Base-by-base conservation (phyloP, 2,329 filamentous ascomycete genomes). In the Dactylellina cionopaga region DNA sequence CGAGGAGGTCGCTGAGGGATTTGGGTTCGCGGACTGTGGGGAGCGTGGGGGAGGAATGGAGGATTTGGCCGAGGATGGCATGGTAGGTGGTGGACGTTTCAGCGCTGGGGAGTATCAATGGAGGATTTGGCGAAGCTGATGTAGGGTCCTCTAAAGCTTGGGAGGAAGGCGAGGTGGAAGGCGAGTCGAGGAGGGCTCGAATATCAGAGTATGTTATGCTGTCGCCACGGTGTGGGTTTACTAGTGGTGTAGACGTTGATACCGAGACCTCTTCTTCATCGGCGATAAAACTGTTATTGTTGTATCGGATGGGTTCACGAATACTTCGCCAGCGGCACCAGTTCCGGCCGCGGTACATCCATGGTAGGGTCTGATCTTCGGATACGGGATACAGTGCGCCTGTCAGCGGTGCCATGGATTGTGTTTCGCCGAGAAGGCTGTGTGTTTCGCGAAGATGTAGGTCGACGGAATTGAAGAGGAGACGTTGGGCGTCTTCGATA, bases 291-390 rank as follows among this genome's bases (percentile, higher is more conserved):
- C 19, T 33, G 2, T 54, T 46, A 2, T 19, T 15, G 17, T 3
- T 24, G 35, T 39, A 19, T 9, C 29, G 10, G 24, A 49, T 33
- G 1, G 59, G 71, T 22, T 25, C 33, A 3, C 55, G 75, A 24
- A 76, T 59, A 22, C 74, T 65, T 27, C 75, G 74, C 76, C 76
- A 77, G 17, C 76, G 70, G 19, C 55, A 73, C 76, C 76, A 77
- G 25, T 75, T 62, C n/a, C 59, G 60, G 15, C 69, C 68, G 33
- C 76, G 75, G 29, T 75, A 74, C 27, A 71, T 68, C 76, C 76
- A 77, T 15, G 75, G 66, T 13, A 77, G 54, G 2, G 76, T 64
- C 7, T 66, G 58, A 13, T 74, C 69, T 39, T 76, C 76, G 4
- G 58, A 51, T 19, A 75, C 69, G 6, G 75, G 74, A 41, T 76